phyloP scores from a whole-genome alignment of 129 eudicot species.

The Solidago caesia region DNA sequence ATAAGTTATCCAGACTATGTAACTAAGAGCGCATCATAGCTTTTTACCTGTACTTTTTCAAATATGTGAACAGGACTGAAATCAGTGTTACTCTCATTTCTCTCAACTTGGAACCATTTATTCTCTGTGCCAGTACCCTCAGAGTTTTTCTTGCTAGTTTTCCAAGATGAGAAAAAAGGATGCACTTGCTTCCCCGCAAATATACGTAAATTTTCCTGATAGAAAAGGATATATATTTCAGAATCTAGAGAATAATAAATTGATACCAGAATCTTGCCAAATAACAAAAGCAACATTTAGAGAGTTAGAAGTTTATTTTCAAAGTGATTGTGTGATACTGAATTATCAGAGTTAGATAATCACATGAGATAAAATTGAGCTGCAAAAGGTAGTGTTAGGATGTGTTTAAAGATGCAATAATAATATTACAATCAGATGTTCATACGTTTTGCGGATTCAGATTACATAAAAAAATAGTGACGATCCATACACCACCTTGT shows the following conservation, averaged over 20 bases:
- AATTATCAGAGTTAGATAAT: neutral
- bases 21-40: neutral
- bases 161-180: constrained; percentile 74
- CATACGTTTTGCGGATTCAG: neutral
- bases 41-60: constrained; percentile 63
- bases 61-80: constrained; percentile 76
- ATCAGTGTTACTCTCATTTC: constrained; percentile 41
- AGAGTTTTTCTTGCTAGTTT: constrained; percentile 50
- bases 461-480: neutral
- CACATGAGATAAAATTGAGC: neutral
- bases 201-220: constrained; percentile 86
- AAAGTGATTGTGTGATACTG: neutral
- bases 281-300: neutral
- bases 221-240: constrained; percentile 18
- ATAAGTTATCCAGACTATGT: neutral
- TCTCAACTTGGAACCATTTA: constrained; percentile 38
- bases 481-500: no score
- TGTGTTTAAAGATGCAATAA: neutral
- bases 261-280: neutral
- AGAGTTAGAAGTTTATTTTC: neutral
- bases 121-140: constrained; percentile 49
- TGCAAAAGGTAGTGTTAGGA: neutral
- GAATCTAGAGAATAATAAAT: neutral
- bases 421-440: neutral
- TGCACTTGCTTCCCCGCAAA: constrained; percentile 85